A percentile compares a stretch with the other conserved stretches of the same genome.
Evolutionary conservation across 2,329 filamentous ascomycete genomes (phyloP).

Genomic region (Penicillium sp.): DNA sequence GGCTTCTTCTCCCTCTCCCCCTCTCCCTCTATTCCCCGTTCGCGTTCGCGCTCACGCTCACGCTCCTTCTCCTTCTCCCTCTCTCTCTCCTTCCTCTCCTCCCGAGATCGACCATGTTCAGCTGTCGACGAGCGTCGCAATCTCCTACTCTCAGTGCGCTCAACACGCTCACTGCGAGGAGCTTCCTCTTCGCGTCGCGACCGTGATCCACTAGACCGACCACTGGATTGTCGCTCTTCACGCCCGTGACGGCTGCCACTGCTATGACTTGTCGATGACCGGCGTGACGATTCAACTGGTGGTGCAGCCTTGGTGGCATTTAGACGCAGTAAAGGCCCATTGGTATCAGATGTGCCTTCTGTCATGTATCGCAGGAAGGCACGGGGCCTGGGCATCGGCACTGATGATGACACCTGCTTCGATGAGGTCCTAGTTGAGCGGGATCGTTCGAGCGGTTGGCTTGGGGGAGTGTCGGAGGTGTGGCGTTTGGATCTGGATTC

Average conservation of each 20-base stretch:
- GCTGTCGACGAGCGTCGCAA: constrained; percentile 22
- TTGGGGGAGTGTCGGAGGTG: constrained; percentile 15
- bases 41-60: constrained; percentile 8
- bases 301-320: constrained; percentile 35
- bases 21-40: constrained; percentile 14
- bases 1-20: constrained; percentile 5
- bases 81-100: constrained; percentile 21
- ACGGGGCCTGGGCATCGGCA: constrained; percentile 23
- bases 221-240: constrained; percentile 25
- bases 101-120: constrained; percentile 18
- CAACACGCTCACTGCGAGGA: neutral
- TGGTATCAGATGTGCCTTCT: constrained; percentile 42
- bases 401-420: constrained; percentile 22
- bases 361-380: constrained; percentile 39
- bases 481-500: constrained; percentile 16
- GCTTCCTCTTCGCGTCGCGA: constrained; percentile 30
- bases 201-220: constrained; percentile 24
- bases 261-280: constrained; percentile 32
- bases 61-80: constrained; percentile 1
- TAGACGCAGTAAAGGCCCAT: constrained; percentile 39
- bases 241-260: constrained; percentile 24
- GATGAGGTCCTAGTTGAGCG: constrained; percentile 26
- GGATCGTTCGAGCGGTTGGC: constrained; percentile 22
- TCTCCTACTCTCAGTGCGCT: constrained; percentile 12
- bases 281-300: constrained; percentile 31